A percentile compares a stretch with the other conserved stretches of the same genome.
Conservation (phyloP, 1,284 basidiomycete genomes). For the Sanghuangporus baumii region DNA sequence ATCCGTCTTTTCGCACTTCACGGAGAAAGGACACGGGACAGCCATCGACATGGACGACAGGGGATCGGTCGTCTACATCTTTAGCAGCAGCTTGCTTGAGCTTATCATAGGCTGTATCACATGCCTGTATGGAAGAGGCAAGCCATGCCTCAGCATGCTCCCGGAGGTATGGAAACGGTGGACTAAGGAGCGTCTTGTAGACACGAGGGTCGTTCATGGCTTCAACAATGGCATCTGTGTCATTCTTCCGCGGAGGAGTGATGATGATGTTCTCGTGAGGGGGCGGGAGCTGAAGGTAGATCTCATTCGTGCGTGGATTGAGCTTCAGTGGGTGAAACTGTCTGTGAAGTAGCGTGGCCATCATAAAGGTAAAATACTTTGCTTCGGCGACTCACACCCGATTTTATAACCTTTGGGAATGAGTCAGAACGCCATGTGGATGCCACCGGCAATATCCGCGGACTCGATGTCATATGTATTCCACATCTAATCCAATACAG, state of each 20-base stretch:
- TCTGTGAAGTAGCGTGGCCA: neutral
- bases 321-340: slow-evolving; percentile 18
- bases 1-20: slow-evolving; percentile 19
- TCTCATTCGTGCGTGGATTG: slow-evolving; percentile 20
- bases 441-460: neutral
- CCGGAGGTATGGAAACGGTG: slow-evolving; percentile 20
- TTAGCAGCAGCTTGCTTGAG: slow-evolving; percentile 2
- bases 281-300: slow-evolving; percentile 22
- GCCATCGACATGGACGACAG: slow-evolving; percentile 7
- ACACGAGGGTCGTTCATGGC: slow-evolving; percentile 21
- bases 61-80: neutral
- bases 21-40: slow-evolving; percentile 18
- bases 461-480: slow-evolving; percentile 6
- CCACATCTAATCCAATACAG: slow-evolving; percentile 66
- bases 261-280: slow-evolving; percentile 24
- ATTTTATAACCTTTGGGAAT: neutral
- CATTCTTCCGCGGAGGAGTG: slow-evolving; percentile 21
- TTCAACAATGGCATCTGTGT: slow-evolving; percentile 11
- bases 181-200: slow-evolving; percentile 17
- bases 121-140: neutral
- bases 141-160: slow-evolving; percentile 21
- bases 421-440: neutral
- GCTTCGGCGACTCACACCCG: neutral
- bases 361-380: neutral
- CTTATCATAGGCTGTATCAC: slow-evolving; percentile 4